A percentile compares a stretch with the other conserved stretches of the same genome.
Evolutionary conservation across 2,329 filamentous ascomycete species (phyloP).

Genomic region (Talaromyces sp.): DNA sequence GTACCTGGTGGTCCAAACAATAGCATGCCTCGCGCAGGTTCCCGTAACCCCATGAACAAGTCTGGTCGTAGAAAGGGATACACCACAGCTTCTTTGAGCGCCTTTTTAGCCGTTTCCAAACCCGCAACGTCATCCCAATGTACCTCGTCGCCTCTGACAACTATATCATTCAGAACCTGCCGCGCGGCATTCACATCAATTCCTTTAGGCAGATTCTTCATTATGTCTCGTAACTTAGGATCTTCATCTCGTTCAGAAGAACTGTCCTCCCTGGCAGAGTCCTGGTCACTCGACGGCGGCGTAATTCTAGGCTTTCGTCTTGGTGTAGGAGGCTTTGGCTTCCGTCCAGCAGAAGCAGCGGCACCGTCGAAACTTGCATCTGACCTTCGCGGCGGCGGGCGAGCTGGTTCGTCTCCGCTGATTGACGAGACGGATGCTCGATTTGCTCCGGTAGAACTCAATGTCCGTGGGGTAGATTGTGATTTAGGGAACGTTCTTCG

Average conservation of each 20-base stretch:
- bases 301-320: slow-evolving; percentile 43
- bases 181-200: slow-evolving; percentile 79
- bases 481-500: slow-evolving; percentile 14
- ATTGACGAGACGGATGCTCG: slow-evolving; percentile 26
- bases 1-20: slow-evolving; percentile 97
- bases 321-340: slow-evolving; percentile 22
- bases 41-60: slow-evolving; percentile 89
- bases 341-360: slow-evolving; percentile 22
- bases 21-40: slow-evolving; percentile 91
- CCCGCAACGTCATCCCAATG: slow-evolving; percentile 93
- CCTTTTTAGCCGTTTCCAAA: slow-evolving; percentile 82
- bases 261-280: slow-evolving; percentile 43
- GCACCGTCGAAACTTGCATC: slow-evolving; percentile 9
- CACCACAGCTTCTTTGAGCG: slow-evolving; percentile 90
- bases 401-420: slow-evolving; percentile 34
- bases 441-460: slow-evolving; percentile 8
- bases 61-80: slow-evolving; percentile 95
- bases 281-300: slow-evolving; percentile 42
- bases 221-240: slow-evolving; percentile 59
- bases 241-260: slow-evolving; percentile 53
- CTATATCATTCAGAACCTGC: slow-evolving; percentile 93
- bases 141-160: slow-evolving; percentile 90
- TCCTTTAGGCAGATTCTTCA: slow-evolving; percentile 76
- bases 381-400: slow-evolving; percentile 21
- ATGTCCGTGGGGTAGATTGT: slow-evolving; percentile 12